These are phyloP conservation scores for Paramyrothecium roridum DNA, from an alignment of 2,329 filamentous ascomycete genomes.

Conservation along the genomic window DNA sequence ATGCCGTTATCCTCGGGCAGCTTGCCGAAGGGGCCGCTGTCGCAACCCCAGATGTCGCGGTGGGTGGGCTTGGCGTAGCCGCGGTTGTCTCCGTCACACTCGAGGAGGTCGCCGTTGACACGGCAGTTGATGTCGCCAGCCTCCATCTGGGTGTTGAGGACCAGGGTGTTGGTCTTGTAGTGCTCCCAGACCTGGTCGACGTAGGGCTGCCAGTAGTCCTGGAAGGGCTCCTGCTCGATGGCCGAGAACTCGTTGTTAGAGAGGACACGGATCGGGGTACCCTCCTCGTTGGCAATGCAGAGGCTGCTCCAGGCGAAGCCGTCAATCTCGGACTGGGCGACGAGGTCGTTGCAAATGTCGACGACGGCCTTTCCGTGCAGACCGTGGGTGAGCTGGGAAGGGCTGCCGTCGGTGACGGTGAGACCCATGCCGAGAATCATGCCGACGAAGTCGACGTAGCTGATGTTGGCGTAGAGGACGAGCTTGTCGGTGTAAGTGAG, in stretches of 20 bases:
- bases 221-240: conserved; percentile 30
- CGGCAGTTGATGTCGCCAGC: conserved; percentile 37
- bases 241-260: conserved; percentile 39
- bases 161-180: conserved; percentile 33
- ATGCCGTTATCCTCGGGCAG: conserved; percentile 31
- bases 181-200: conserved; percentile 43
- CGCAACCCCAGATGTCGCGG: conserved; percentile 48
- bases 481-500: conserved; percentile 36
- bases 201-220: conserved; percentile 41
- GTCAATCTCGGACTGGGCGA: conserved; percentile 31
- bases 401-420: conserved; percentile 26
- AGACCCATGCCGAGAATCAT: conserved; percentile 49
- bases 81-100: conserved; percentile 38
- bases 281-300: conserved; percentile 33
- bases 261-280: conserved; percentile 38
- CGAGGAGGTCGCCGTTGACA: conserved; percentile 29
- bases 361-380: conserved; percentile 30
- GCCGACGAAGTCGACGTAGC: conserved; percentile 49
- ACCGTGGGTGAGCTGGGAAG: conserved; percentile 35
- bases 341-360: conserved; percentile 37
- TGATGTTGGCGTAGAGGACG: conserved; percentile 45
- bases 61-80: conserved; percentile 39
- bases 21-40: conserved; percentile 43
- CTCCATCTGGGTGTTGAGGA: conserved; percentile 38
- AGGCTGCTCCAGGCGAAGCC: conserved; percentile 40